Evolutionary conservation across 257 asterid species (phyloP).

Genomic region (Nicotiana tomentosiformis): DNA sequence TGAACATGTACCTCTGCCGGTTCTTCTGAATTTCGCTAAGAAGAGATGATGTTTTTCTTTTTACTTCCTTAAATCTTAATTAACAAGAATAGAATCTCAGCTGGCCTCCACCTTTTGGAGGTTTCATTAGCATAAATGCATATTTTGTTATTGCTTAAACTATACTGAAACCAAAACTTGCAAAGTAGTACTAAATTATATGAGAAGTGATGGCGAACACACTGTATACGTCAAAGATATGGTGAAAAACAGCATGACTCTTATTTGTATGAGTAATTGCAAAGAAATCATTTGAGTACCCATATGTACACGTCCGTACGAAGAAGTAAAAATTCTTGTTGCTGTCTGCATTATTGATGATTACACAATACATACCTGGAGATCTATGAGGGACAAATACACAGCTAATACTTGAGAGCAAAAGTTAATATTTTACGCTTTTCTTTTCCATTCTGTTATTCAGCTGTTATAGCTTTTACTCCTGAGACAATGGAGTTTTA

Average conservation of each 20-base stretch:
- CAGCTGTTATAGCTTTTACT: neutral
- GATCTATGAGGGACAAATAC: neutral
- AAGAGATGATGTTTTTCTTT: neutral
- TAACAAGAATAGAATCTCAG: no score
- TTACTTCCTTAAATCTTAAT: neutral
- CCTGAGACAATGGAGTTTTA: neutral
- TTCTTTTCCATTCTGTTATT: neutral
- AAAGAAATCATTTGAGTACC: neutral
- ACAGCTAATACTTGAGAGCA: neutral
- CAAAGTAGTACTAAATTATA: neutral
- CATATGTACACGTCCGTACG: neutral
- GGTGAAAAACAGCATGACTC: neutral
- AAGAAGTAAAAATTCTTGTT: neutral
- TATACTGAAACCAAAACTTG: neutral
- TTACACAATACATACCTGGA: neutral
- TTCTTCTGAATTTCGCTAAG: neutral
- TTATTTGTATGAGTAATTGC: neutral
- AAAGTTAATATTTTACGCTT: neutral
- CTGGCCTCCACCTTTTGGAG: neutral
- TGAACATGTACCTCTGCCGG: neutral
- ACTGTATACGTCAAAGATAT: neutral
- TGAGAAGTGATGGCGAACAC: neutral
- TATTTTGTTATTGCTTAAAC: neutral
- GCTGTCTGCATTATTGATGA: neutral
- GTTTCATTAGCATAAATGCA: neutral